These are phyloP conservation scores for Yarrowia keelungensis DNA, from an alignment of 805 yeast genomes.

Conservation along the genomic window DNA sequence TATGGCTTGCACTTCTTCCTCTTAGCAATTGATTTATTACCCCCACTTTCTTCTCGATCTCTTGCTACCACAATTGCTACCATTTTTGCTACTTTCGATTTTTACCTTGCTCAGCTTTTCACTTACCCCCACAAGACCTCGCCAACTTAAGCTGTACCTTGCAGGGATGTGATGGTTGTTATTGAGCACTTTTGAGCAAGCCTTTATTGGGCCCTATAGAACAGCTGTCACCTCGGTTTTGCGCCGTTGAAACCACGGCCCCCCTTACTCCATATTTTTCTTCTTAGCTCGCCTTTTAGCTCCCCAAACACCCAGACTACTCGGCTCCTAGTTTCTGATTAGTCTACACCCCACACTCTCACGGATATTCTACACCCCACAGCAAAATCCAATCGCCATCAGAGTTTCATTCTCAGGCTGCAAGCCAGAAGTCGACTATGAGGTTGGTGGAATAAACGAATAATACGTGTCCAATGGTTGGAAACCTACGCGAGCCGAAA, in stretches of 20 bases:
- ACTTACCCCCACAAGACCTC: conserved; percentile 5
- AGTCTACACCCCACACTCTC: conserved; percentile 34
- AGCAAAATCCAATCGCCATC: conserved; percentile 19
- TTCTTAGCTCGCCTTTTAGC: neutral
- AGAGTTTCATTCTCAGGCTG: conserved; percentile 37
- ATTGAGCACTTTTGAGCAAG: neutral
- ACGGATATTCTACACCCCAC: conserved; percentile 4
- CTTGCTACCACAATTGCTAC: neutral
- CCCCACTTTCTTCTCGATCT: neutral
- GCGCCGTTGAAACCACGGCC: neutral
- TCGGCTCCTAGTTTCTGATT: conserved; percentile 20
- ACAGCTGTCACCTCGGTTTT: neutral
- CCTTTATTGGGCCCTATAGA: neutral
- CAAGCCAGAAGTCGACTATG: neutral
- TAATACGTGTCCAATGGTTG: too few relatives aligned
- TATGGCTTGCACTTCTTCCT: too few relatives aligned
- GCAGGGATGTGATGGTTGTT: conserved; percentile 1
- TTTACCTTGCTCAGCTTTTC: neutral
- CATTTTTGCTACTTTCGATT: too few relatives aligned
- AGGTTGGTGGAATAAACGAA: neutral
- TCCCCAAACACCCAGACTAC: neutral
- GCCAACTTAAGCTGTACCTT: conserved; percentile 13
- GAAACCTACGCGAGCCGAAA: too few relatives aligned
- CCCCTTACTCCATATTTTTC: neutral
- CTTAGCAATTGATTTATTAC: too few relatives aligned